Conservation (phyloP, 2,329 filamentous ascomycete species). For the Periconia digitata region DNA sequence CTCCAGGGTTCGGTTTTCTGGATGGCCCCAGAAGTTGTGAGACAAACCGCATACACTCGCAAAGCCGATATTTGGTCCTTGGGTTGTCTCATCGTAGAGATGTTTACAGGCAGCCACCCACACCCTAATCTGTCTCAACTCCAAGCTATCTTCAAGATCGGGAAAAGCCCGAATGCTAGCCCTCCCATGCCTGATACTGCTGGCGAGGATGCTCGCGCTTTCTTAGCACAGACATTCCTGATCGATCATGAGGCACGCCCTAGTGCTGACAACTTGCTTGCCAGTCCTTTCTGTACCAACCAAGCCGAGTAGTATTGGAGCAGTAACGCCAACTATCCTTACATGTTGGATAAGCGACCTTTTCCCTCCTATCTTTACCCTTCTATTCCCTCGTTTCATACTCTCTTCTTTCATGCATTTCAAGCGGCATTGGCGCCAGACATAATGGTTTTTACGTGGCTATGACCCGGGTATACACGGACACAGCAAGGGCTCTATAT, state of each 20-base stretch:
- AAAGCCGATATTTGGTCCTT: conserved; percentile 99
- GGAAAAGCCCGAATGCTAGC: conserved; percentile 77
- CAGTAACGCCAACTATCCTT: background rate
- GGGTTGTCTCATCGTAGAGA: conserved; percentile 94
- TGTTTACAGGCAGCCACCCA: conserved; percentile 96
- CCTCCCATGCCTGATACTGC: conserved; percentile 87
- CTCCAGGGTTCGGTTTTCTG: conserved; percentile 98
- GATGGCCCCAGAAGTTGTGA: conserved; percentile 99
- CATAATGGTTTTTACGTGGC: background rate
- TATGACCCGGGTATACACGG: background rate
- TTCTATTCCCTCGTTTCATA: conserved; percentile 1
- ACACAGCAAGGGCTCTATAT: background rate
- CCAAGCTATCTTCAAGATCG: conserved; percentile 97
- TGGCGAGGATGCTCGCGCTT: conserved; percentile 79
- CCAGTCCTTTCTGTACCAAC: conserved; percentile 77
- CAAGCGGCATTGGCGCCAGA: background rate
- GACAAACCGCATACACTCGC: conserved; percentile 95
- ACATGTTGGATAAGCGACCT: too few species aligned
- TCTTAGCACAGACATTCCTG: conserved; percentile 89
- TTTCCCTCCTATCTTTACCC: too few species aligned
- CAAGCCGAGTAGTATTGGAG: conserved; percentile 46
- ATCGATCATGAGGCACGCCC: conserved; percentile 91
- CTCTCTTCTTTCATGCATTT: background rate
- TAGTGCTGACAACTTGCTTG: conserved; percentile 85
- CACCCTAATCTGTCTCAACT: conserved; percentile 97